A percentile compares a stretch with the other conserved stretches of the same genome.
Conservation (phyloP, 2,329 filamentous ascomycete species). For the Metarhizium album region DNA sequence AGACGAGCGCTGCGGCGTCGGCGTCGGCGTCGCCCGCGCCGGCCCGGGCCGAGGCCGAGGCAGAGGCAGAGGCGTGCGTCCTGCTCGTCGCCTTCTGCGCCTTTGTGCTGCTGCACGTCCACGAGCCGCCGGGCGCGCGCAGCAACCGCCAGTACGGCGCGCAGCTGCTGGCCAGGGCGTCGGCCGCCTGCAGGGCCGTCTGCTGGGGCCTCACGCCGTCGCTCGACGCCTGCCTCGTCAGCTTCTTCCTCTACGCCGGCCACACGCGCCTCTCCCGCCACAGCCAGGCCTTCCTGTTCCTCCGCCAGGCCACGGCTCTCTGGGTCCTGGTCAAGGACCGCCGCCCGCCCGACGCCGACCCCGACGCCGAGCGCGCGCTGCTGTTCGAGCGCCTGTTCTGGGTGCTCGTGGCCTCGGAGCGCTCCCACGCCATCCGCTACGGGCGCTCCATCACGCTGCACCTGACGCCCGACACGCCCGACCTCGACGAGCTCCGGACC, state of each 20-base stretch:
- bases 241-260: constrained; percentile 34
- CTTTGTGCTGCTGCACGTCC: constrained; percentile 30
- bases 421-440: constrained; percentile 34
- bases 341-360: constrained; percentile 3
- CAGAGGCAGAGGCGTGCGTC: constrained; percentile 26
- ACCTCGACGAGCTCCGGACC: constrained; percentile 18
- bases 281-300: constrained; percentile 30
- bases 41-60: too few relatives aligned
- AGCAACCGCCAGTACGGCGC: constrained; percentile 19
- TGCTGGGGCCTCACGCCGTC: constrained; percentile 23
- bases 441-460: constrained; percentile 32
- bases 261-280: constrained; percentile 31
- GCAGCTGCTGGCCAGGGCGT: constrained; percentile 25
- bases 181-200: constrained; percentile 23
- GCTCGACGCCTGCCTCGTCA: constrained; percentile 28
- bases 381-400: constrained; percentile 30
- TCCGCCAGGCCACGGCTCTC: constrained; percentile 32
- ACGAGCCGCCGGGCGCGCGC: constrained; percentile 23
- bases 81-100: constrained; percentile 29
- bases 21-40: too few relatives aligned
- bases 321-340: constrained; percentile 24
- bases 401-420: constrained; percentile 32
- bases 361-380: neutral
- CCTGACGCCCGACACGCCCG: constrained; percentile 26
- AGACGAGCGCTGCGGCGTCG: constrained; percentile 11